Percentiles rank a stretch among this genome's conserved stretches.
phyloP scores from a whole-genome alignment of 2,329 filamentous ascomycete species.

The Grosmannia huntii region DNA sequence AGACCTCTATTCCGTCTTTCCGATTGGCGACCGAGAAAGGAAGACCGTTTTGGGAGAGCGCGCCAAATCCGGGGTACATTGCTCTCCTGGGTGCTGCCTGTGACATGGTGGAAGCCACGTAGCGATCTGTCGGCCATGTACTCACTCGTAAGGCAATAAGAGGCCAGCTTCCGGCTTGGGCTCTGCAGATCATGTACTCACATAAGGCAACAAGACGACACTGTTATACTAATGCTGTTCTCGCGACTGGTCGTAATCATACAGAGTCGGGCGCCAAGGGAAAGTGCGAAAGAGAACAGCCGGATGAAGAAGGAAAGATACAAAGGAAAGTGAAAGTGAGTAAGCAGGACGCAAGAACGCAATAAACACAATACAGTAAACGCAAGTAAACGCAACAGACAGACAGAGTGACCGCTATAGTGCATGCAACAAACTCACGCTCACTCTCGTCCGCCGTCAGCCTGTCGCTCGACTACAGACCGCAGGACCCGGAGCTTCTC shows the following conservation, averaged over 20 bases:
- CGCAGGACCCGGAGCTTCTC: slow-evolving; percentile 70
- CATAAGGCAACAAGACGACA: too few relatives aligned
- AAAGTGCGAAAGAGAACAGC: neutral
- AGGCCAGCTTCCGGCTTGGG: too few relatives aligned
- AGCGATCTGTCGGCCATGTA: too few relatives aligned
- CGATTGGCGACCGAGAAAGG: too few relatives aligned
- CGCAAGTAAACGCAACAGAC: neutral
- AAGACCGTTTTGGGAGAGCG: neutral
- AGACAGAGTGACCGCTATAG: too few relatives aligned
- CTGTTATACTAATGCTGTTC: too few relatives aligned
- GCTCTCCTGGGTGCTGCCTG: too few relatives aligned
- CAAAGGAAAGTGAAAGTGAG: neutral
- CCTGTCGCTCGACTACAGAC: slow-evolving; percentile 42
- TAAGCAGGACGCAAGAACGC: neutral
- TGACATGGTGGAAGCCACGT: too few relatives aligned
- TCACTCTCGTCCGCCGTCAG: neutral
- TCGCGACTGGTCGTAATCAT: neutral
- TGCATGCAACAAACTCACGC: neutral
- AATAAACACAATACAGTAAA: too few relatives aligned
- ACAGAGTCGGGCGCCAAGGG: neutral
- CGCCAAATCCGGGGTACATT: neutral
- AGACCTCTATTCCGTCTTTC: too few relatives aligned
- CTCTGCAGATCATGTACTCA: too few relatives aligned
- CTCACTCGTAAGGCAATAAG: too few relatives aligned
- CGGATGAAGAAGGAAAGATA: neutral